Base-by-base conservation (phyloP, 768 basidiomycete genomes). In the Lactarius quietus region DNA sequence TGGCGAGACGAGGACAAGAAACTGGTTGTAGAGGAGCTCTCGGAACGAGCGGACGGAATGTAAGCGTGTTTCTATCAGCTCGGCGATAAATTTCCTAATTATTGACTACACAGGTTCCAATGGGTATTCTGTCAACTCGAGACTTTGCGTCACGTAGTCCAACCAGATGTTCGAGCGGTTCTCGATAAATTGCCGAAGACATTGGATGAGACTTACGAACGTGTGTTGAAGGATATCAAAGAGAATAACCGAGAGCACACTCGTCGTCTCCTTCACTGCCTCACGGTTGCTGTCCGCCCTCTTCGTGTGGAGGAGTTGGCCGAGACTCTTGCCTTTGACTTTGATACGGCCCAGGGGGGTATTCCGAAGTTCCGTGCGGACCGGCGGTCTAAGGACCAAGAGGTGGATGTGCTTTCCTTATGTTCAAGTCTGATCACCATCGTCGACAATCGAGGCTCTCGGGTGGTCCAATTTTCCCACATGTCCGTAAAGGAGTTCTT, bases 281-380 rank as follows among this genome's bases (percentile, higher is more conserved):
- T 63, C 8, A 29, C 62, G 15, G 6, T 51, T 26, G 12, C 48
- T 6, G 26, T 51, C 48, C 48, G 48, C 6, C 48, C 48, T 15
- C 48, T 51, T 28, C 48, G 48, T 8, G 48, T 51, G 14, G 48
- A 26, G 48, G 48, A 51, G 14, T 14, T 57, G 5, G 64, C 64
- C 4, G 64, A 65, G n/a, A 43, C 62, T 7, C 59, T 67, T 20
- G 36, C 63, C 2, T 35, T 64, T 23, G 63, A 65, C 41, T 67
- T 67, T 17, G 51, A 59, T 26, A n/a, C 51, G 10, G 35, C 43
- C 1, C 35, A 3, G 3, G 51, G 26, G 39, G 43, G 43, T 2
- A 39, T 54, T 29, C 63, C 66, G 15, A 53, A 18, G 33, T 39
- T 45, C 26, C 36, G 57, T n/a, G 2, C 39, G 26, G 20, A 62